A percentile compares a stretch with the other conserved stretches of the same genome.
Conservation (phyloP, 768 basidiomycete genomes). For the Mycena albidolilacea region DNA sequence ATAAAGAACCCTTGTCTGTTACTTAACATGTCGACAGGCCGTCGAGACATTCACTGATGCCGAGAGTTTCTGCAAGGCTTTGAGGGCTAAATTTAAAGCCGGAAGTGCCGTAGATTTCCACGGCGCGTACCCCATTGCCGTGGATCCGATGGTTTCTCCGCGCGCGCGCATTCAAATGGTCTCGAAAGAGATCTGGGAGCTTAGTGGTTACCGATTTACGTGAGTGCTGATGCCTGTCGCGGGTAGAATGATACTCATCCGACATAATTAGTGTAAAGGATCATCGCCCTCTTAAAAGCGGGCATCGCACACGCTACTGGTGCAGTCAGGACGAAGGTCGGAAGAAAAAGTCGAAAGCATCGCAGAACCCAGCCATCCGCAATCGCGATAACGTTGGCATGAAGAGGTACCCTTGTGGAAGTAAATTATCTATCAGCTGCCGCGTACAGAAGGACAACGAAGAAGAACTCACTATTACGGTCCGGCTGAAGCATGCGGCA, state of each 20-base stretch:
- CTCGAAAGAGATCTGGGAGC: not conserved
- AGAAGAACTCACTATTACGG: not conserved
- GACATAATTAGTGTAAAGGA: not conserved
- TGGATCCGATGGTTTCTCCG: not conserved
- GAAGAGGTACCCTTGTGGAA: too few relatives aligned
- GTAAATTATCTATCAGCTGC: too few relatives aligned
- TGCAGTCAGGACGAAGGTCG: not conserved
- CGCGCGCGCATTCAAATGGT: not conserved
- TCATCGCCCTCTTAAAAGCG: not conserved
- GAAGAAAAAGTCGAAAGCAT: too few relatives aligned
- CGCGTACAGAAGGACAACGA: not conserved
- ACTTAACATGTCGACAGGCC: not conserved
- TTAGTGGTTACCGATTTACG: not conserved
- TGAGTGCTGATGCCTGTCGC: not conserved
- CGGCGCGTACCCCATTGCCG: not conserved
- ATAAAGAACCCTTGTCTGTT: not conserved
- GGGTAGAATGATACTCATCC: not conserved
- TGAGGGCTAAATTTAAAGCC: not conserved
- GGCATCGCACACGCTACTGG: not conserved
- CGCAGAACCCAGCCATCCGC: too few relatives aligned
- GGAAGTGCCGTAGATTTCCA: too few relatives aligned
- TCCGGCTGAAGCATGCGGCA: not conserved
- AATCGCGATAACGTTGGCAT: too few relatives aligned
- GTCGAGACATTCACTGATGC: not conserved
- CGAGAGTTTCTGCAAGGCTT: not conserved